Percentiles rank a stretch among this genome's conserved stretches.
Evolutionary conservation across 768 basidiomycete genomes (phyloP).

Genomic region (Mycena crocata): DNA sequence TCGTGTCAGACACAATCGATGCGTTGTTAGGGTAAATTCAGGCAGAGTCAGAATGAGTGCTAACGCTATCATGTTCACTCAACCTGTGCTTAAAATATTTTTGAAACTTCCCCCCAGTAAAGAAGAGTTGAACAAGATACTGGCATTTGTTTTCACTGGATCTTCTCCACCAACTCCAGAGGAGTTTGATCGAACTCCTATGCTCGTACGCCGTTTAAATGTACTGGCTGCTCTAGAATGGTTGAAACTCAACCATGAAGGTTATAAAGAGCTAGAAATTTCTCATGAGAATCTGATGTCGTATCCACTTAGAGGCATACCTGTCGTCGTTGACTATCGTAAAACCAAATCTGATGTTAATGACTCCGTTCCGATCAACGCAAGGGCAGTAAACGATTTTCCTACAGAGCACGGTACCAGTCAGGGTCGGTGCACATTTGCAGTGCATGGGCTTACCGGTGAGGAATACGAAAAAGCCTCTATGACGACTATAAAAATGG

Average conservation of each 20-base stretch:
- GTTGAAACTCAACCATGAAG: conserved; percentile 26
- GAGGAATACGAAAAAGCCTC: conserved; percentile 31
- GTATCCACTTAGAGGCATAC: conserved; percentile 20
- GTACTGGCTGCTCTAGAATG: conserved; percentile 25
- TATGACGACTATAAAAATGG: conserved; percentile 26
- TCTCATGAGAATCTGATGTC: conserved; percentile 14
- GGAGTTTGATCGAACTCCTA: conserved; percentile 8
- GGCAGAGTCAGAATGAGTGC: conserved; percentile 42
- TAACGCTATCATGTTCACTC: conserved; percentile 44
- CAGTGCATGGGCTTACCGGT: conserved; percentile 50
- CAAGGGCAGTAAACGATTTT: no score
- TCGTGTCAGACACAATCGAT: conserved; percentile 40
- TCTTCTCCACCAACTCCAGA: neutral
- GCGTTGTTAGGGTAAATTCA: conserved; percentile 41
- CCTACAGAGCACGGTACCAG: neutral
- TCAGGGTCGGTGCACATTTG: neutral
- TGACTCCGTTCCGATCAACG: neutral
- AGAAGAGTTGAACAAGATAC: conserved; percentile 37
- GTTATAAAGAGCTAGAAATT: conserved; percentile 20
- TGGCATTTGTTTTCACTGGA: conserved; percentile 25
- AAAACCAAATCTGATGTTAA: neutral
- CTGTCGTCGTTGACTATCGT: conserved; percentile 26
- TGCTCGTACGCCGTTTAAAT: conserved; percentile 27
- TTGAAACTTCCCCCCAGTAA: conserved; percentile 37
- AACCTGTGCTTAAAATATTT: conserved; percentile 42